Base-by-base conservation (phyloP, 805 yeast genomes). In the Candida gorgasii region DNA sequence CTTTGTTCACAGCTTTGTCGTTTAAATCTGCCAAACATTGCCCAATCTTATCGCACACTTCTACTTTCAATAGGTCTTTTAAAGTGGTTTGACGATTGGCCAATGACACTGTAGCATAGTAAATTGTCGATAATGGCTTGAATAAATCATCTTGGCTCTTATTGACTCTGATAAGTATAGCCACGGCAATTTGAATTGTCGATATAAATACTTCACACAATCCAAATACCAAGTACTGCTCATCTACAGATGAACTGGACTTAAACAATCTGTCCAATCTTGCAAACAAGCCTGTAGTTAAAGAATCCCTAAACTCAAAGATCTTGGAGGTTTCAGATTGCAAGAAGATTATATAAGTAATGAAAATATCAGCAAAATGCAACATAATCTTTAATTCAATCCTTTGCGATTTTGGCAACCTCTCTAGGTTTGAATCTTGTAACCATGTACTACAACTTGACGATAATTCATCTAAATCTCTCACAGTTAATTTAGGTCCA, bases 241-340 rank as follows among this genome's bases (percentile, higher is more conserved):
- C 26, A 15, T 42, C 44, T 5, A 35, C 13, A 4, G 23, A 8
- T n/a, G 44, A 39, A 12, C 36, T 30, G 27, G 37, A 46, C 28
- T 44, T 41, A n/a, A 48, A 17, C 26, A 44, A 43, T 16, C 36
- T 15, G 27, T 45, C 37, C 17, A 46, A 31, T 35, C 47, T 44
- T 1, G 42, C 29, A 22, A 49, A 41, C 3, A 49, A 9, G 1
- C 38, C 41, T 3, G 47, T 39, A 7, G 40, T 46, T 12, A 49
- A 26, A 20, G 35, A 27, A 20, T 44, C 47, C 16, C 33, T 44
- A 11, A 49, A 44, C 3, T 31, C 33, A 15, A 36, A 44, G 4
- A 31, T 35, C 24, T 44, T 49, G 30, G 34, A 41, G n/a, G 62
- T 68, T 47, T 70, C 75, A 12, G 53, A 54, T 46, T 70, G 73